Base-by-base conservation (phyloP, 2,329 filamentous ascomycete species). In the Sphaceloma murrayae region DNA sequence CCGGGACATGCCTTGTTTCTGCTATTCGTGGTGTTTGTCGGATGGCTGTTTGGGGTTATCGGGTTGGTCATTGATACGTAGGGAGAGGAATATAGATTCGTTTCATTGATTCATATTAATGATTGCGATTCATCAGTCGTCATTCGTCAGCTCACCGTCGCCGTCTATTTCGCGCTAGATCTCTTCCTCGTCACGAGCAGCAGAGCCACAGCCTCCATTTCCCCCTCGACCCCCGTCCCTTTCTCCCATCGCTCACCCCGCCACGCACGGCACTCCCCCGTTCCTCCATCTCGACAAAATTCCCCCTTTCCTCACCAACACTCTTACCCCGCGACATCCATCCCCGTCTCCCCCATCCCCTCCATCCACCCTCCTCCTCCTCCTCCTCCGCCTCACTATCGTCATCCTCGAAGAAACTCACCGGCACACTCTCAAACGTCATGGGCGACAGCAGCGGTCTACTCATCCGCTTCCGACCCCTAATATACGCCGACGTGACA, bases 331-430 rank as follows among this genome's bases (percentile, higher is more conserved):
- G 13, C 31, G 2, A 13, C 31, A 5, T 13, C 29, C 31, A 5
- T 18, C 31, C 5, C 31, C 31, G n/a, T 17, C 7, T 13, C 31
- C 31, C 11, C 31, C 31, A 34, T 10, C 31, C 17, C 31, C 31
- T 17, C 14, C 31, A 13, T 10, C 31, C 4, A 10, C 31, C 14
- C 31, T 5, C 31, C 5, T 16, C 31, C 3, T 18, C 31, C 8
- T 38, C 34, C 1, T 24, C 34, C 13, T n/a, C n/a, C n/a, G n/a
- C n/a, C n/a, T 40, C 36, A 26, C 36, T 40, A n/a, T 40, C 36
- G 19, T 40, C 36, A 24, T 40, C 24, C 13, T 40, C 36, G 17
- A 40, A 40, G 3, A 30, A 22, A 24, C 36, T 40, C 5, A 40
- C 18, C 9, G 24, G 24, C 11, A 40, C 24, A 5, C 14, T 16